Conservation (phyloP, 495 filamentous ascomycete species). For the Pseudoneurospora amorphoporcata region DNA sequence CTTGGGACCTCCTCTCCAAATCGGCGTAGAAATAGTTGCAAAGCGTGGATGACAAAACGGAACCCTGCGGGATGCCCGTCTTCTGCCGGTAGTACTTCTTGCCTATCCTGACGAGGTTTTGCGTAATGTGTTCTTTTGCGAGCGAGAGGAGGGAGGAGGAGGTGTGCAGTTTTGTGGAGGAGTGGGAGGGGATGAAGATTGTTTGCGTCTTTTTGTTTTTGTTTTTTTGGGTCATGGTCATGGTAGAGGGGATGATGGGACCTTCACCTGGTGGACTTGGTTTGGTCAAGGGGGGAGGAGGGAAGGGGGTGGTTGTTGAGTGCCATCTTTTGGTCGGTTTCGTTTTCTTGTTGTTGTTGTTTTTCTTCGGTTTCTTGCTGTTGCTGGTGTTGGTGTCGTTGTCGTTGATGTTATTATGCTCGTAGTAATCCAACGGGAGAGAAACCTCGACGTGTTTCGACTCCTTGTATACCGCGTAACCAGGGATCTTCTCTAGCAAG, state of each 20-base stretch:
- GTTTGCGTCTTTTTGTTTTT: conserved; percentile 50
- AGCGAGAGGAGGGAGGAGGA: conserved; percentile 55
- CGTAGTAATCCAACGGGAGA: not conserved
- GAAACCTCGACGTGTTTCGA: conserved; percentile 61
- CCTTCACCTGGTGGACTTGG: not conserved
- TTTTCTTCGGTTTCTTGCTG: conserved; percentile 20
- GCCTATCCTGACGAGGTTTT: conserved; percentile 80
- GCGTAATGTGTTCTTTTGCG: conserved; percentile 62
- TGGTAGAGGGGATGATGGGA: not conserved
- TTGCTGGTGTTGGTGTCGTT: conserved; percentile 24
- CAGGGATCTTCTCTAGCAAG: conserved; percentile 53
- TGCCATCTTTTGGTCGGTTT: conserved; percentile 50
- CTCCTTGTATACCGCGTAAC: conserved; percentile 58
- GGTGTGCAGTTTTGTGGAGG: conserved; percentile 41
- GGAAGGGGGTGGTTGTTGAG: conserved; percentile 39
- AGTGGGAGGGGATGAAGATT: conserved; percentile 57
- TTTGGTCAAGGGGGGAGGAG: not conserved
- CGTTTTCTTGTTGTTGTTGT: conserved; percentile 3
- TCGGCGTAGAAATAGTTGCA: conserved; percentile 94
- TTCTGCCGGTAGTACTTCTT: conserved; percentile 86
- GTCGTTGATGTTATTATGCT: conserved; percentile 15
- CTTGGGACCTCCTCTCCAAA: conserved; percentile 49
- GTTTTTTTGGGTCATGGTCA: no score
- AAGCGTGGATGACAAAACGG: conserved; percentile 69
- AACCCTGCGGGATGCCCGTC: conserved; percentile 86